Evolutionary conservation across 2,329 filamentous ascomycete genomes (phyloP).

Genomic region (Ascochyta viciae-villosae): DNA sequence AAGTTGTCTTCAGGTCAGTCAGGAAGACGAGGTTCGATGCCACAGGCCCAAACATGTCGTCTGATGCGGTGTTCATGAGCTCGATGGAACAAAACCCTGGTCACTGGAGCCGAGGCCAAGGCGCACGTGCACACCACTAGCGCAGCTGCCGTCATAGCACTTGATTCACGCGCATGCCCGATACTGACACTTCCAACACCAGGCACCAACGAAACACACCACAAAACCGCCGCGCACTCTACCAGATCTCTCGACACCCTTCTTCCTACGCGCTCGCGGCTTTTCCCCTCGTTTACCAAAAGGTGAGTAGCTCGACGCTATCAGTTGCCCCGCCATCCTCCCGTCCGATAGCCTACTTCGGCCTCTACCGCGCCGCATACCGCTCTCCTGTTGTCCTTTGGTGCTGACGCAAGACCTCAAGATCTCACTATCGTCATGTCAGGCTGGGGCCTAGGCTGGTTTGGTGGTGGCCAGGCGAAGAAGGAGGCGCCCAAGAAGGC

Average conservation of each 20-base stretch:
- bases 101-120: conserved; percentile 18
- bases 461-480: conserved; percentile 83
- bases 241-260: conserved; percentile 1
- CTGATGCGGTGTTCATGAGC: conserved; percentile 11
- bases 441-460: conserved; percentile 72
- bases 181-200: conserved; percentile 21
- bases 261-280: background rate
- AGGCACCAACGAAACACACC: conserved; percentile 24
- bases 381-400: background rate
- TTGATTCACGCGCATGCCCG: conserved; percentile 20
- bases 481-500: conserved; percentile 97
- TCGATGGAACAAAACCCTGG: conserved; percentile 2
- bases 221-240: conserved; percentile 16
- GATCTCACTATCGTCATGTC: conserved; percentile 37
- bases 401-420: conserved; percentile 7
- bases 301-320: conserved; percentile 18
- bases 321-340: conserved; percentile 29
- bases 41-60: conserved; percentile 57
- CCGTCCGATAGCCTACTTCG: conserved; percentile 21
- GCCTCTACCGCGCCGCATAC: background rate
- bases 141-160: conserved; percentile 19
- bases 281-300: conserved; percentile 1
- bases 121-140: conserved; percentile 18
- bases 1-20: conserved; percentile 55
- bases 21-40: conserved; percentile 62